A percentile compares a stretch with the other conserved stretches of the same genome.
Evolutionary conservation across 2,329 filamentous ascomycete genomes (phyloP).

Genomic region (Exophiala xenobiotica): DNA sequence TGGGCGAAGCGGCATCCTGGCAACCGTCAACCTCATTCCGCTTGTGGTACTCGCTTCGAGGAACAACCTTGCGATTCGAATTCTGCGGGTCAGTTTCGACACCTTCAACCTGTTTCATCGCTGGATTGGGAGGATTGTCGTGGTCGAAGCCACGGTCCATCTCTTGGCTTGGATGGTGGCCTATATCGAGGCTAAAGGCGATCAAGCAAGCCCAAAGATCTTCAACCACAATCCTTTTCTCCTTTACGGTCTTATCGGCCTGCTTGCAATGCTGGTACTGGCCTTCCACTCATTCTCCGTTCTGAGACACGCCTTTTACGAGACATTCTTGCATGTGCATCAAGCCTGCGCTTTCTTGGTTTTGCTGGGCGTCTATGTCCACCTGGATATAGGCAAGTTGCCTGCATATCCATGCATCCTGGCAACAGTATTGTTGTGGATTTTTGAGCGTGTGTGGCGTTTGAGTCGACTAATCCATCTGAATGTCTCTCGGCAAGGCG

Average conservation of each 20-base stretch:
- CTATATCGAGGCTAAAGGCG: conserved; percentile 64
- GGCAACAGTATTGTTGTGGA: conserved; percentile 41
- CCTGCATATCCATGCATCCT: conserved; percentile 43
- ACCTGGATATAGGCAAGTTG: conserved; percentile 43
- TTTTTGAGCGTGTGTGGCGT: conserved; percentile 47
- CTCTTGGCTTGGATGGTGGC: conserved; percentile 76
- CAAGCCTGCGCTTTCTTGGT: conserved; percentile 45
- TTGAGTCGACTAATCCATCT: conserved; percentile 52
- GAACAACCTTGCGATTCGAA: conserved; percentile 84
- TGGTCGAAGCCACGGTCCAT: conserved; percentile 70
- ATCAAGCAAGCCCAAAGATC: conserved; percentile 41
- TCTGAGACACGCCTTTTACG: conserved; percentile 48
- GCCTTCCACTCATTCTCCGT: conserved; percentile 45
- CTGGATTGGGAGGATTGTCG: conserved; percentile 75
- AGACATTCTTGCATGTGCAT: conserved; percentile 49
- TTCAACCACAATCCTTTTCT: conserved; percentile 43
- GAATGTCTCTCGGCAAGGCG: conserved; percentile 50
- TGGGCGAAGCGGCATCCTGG: conserved; percentile 79
- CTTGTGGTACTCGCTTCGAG: conserved; percentile 84
- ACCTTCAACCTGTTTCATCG: conserved; percentile 90
- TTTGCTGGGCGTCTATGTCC: conserved; percentile 46
- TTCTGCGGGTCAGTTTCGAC: conserved; percentile 88
- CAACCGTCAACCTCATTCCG: conserved; percentile 87
- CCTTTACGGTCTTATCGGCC: conserved; percentile 46
- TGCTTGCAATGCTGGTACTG: conserved; percentile 42